These are phyloP conservation scores for Zygoascus biomembranicola DNA, from an alignment of 805 yeast species.

Conservation along the genomic window DNA sequence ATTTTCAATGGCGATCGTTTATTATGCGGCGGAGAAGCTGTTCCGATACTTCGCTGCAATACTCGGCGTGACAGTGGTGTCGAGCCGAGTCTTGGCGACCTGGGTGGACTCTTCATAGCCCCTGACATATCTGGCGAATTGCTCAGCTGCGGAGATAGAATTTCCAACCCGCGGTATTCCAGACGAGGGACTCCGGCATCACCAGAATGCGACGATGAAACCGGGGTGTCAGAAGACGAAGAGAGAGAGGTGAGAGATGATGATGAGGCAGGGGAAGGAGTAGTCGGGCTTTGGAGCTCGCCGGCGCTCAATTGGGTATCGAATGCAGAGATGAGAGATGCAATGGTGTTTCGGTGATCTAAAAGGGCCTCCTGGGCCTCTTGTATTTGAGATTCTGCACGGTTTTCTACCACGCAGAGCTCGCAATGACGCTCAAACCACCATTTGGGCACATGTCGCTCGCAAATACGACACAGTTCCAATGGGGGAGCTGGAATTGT, in stretches of 20 bases:
- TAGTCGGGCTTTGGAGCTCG: not conserved
- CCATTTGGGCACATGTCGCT: conserved; percentile 87
- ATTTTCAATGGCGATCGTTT: conserved; percentile 38
- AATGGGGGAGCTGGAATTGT: conserved; percentile 67
- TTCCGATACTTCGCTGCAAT: not conserved
- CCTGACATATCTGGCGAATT: not conserved
- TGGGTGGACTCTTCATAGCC: conserved; percentile 6
- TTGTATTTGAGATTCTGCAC: conserved; percentile 69
- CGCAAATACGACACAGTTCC: conserved; percentile 88
- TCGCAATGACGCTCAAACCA: conserved; percentile 90
- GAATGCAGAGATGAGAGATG: conserved; percentile 21
- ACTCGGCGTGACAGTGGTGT: not conserved
- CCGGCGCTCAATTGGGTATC: not conserved
- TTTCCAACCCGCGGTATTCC: not conserved
- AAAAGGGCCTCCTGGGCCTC: conserved; percentile 62
- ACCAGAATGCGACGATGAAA: not conserved
- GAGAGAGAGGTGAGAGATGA: conserved; percentile 3
- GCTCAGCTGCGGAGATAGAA: too few relatives aligned
- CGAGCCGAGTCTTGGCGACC: conserved; percentile 5
- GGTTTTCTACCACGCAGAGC: conserved; percentile 77
- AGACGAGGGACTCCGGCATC: not conserved
- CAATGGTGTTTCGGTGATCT: conserved; percentile 56
- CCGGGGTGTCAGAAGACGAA: not conserved
- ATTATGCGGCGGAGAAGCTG: conserved; percentile 4
- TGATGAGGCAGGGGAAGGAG: not conserved